Base-by-base conservation (phyloP, 129 eudicot species). In the Chrysanthemum lavandulifolium region DNA sequence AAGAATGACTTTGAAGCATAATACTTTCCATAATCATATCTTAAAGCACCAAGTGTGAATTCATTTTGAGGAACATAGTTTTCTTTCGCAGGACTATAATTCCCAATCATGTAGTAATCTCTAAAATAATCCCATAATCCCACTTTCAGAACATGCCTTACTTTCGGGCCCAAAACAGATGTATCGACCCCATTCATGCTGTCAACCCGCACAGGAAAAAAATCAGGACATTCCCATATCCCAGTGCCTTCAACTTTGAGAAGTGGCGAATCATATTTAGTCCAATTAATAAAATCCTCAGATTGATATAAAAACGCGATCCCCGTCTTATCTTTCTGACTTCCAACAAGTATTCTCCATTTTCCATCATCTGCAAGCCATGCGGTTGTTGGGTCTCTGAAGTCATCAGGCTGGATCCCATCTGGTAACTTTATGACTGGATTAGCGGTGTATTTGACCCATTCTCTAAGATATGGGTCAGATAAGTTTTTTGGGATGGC, bases 221-320 rank as follows among this genome's bases (percentile, higher is more conserved):
- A 90, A 76, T 90, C 94, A 5, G 85, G 84, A 63, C 96, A 87
- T 72, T 90, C 96, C 91, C 94, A 90, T 81, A 81, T 74, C 40
- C 85, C 88, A 1, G 81, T 79, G 6, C 55, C 76, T 8, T 40
- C 56, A 1, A 62, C 69, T 0, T 73, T 66, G 47, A 76, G 83
- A 33, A 90, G 73, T 0, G 93, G 85, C 9, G 74, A 67, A 7
- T 81, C 54, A 11, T 71, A 80, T 55, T 51, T 61, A 58, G 15
- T 77, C 91, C 93, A 90, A 18, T 74, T 45, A 4, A 71, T 16
- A 67, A 90, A 90, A 66, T 90, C 93, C 31, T 45, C 59, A 15
- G 88, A 81, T 25, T 78, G 78, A 74, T 83, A 90, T 3, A 90
- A 23, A 16, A 84, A 53, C 2, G 84, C 87, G 49, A 61, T 68